phyloP scores from a whole-genome alignment of 495 filamentous ascomycete genomes.

The Bacidia gigantensis region DNA sequence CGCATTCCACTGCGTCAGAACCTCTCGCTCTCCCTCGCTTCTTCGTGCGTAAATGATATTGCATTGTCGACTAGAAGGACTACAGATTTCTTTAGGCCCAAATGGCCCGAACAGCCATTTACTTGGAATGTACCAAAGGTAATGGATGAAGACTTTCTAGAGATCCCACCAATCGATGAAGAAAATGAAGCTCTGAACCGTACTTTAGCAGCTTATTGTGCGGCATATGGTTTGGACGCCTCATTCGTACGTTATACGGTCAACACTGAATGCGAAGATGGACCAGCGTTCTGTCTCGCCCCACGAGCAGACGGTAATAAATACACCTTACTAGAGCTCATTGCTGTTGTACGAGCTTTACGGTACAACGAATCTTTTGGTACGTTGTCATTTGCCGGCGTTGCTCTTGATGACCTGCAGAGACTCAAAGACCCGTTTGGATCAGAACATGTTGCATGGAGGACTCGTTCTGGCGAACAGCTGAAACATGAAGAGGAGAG shows the following conservation, averaged over 20 bases:
- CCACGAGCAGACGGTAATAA: slow-evolving; percentile 43
- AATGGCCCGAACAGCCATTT: slow-evolving; percentile 64
- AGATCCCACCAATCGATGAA: slow-evolving; percentile 48
- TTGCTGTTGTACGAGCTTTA: slow-evolving; percentile 75
- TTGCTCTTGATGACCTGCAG: slow-evolving; percentile 56
- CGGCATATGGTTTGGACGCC: slow-evolving; percentile 59
- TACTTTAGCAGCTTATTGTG: slow-evolving; percentile 75
- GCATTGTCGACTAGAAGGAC: slow-evolving; percentile 57
- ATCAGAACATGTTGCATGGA: slow-evolving; percentile 46
- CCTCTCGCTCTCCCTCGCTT: slow-evolving; percentile 61
- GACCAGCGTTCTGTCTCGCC: slow-evolving; percentile 71
- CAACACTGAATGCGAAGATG: slow-evolving; percentile 61
- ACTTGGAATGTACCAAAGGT: slow-evolving; percentile 47
- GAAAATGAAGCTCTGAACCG: slow-evolving; percentile 70
- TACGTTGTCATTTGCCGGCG: slow-evolving; percentile 67
- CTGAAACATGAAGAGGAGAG: slow-evolving; percentile 46
- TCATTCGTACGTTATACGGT: slow-evolving; percentile 67
- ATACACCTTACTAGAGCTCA: slow-evolving; percentile 61
- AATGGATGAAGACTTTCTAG: slow-evolving; percentile 48
- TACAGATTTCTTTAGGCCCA: slow-evolving; percentile 66
- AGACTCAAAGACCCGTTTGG: slow-evolving; percentile 47
- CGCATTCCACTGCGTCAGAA: slow-evolving; percentile 54
- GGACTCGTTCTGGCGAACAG: slow-evolving; percentile 40
- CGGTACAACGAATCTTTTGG: slow-evolving; percentile 86
- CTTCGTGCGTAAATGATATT: slow-evolving; percentile 62